phyloP scores from a whole-genome alignment of 139 green algal species.

The Diplosphaera chodatii region DNA sequence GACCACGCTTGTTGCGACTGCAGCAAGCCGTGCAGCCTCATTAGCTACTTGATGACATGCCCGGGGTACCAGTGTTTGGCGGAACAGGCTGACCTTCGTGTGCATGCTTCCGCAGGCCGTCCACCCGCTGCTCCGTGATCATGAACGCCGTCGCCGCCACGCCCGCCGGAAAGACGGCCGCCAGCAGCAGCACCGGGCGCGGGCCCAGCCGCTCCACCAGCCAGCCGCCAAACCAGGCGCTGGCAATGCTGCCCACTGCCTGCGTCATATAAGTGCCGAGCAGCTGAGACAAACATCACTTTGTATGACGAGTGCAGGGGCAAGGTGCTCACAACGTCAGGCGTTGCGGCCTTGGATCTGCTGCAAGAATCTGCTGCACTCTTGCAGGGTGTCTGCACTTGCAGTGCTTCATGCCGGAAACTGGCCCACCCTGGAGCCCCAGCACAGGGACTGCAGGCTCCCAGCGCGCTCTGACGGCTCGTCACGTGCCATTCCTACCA shows the following conservation, averaged over 20 bases:
- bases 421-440: conserved; percentile 36
- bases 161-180: conserved; percentile 6
- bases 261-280: too few species aligned
- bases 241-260: conserved; percentile 62
- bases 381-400: too few species aligned
- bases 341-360: too few species aligned
- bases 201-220: conserved; percentile 50
- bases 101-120: not conserved
- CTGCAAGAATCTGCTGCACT: too few species aligned
- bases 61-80: too few species aligned
- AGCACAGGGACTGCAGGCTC: conserved; percentile 77
- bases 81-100: not conserved
- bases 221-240: conserved; percentile 65
- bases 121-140: conserved; percentile 4
- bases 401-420: too few species aligned
- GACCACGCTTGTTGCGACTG: too few species aligned
- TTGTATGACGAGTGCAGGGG: too few species aligned
- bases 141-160: not conserved
- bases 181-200: conserved; percentile 2
- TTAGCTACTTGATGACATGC: too few species aligned
- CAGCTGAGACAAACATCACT: too few species aligned
- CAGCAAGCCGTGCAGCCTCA: too few species aligned
- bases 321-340: too few species aligned
- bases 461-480: conserved; percentile 47
- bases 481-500: not conserved